Percentiles rank a stretch among this genome's conserved stretches.
phyloP scores from a whole-genome alignment of 495 filamentous ascomycete species.

The Penicillium cinerascens region DNA sequence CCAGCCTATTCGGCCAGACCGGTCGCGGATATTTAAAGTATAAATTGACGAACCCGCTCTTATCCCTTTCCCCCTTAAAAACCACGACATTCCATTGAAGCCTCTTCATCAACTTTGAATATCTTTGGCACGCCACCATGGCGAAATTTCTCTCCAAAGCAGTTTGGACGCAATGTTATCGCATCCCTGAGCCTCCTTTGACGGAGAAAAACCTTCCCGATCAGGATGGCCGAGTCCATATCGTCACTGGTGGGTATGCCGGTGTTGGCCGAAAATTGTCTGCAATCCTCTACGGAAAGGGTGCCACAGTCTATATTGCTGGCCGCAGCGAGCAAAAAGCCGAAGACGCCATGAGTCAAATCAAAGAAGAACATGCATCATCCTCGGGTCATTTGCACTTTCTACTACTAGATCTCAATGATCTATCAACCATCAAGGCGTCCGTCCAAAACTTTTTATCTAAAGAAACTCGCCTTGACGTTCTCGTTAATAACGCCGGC shows the following conservation, averaged over 20 bases:
- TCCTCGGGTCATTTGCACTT: not conserved
- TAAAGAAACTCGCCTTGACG: not conserved
- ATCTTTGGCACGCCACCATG: not conserved
- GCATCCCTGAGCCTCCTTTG: not conserved
- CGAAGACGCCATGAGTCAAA: not conserved
- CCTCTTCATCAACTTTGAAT: not conserved
- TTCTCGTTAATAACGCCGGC: not conserved
- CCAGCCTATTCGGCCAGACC: not conserved
- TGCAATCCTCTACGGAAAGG: not conserved
- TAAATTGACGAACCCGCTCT: no score
- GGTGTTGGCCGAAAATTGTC: not conserved
- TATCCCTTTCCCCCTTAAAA: not conserved
- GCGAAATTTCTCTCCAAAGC: not conserved
- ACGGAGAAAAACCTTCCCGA: not conserved
- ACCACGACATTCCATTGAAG: not conserved
- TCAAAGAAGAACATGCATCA: not conserved
- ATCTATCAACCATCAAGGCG: not conserved
- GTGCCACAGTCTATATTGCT: not conserved
- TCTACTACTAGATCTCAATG: not conserved
- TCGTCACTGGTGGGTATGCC: not conserved
- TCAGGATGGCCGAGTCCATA: not conserved
- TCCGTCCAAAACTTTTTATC: not conserved
- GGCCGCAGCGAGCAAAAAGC: not conserved
- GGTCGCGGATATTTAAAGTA: not conserved
- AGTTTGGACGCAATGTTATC: not conserved